These are phyloP conservation scores for Heliamphora exappendiculata DNA, from an alignment of 148 eudicot genomes.

Conservation along the genomic window DNA sequence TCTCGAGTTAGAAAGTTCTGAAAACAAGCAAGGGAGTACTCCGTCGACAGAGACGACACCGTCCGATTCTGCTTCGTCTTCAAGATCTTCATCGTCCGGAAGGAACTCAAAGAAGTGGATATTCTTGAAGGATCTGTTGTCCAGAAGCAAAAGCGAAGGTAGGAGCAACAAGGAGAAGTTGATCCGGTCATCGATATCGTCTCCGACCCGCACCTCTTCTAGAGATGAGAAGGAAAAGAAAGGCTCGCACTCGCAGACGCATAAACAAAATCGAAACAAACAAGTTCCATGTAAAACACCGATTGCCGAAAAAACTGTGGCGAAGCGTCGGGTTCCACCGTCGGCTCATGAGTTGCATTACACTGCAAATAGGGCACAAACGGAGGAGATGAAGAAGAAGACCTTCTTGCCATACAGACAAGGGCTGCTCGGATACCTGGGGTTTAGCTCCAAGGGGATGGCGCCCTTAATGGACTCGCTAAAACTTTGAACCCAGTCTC, in stretches of 20 bases:
- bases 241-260: background rate
- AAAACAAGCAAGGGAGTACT: background rate
- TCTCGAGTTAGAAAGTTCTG: background rate
- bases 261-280: background rate
- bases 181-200: background rate
- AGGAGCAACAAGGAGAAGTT: background rate
- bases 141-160: slow-evolving; percentile 11
- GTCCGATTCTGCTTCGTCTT: background rate
- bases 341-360: slow-evolving; percentile 10
- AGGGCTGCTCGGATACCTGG: slow-evolving; percentile 3
- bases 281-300: background rate
- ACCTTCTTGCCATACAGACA: slow-evolving; percentile 6
- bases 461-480: background rate
- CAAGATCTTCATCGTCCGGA: slow-evolving; percentile 10
- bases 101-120: slow-evolving; percentile 11
- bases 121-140: slow-evolving; percentile 7
- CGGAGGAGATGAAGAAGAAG: slow-evolving; percentile 12
- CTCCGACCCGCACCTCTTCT: background rate
- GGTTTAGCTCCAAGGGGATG: slow-evolving; percentile 7
- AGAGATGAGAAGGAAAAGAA: slow-evolving; percentile 2
- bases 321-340: background rate
- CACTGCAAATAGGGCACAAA: slow-evolving; percentile 7
- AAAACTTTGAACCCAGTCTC: background rate
- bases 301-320: background rate
- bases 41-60: background rate